These are phyloP conservation scores for Sporothrix brunneoviolacea DNA, from an alignment of 2,329 filamentous ascomycete species.

Conservation along the genomic window DNA sequence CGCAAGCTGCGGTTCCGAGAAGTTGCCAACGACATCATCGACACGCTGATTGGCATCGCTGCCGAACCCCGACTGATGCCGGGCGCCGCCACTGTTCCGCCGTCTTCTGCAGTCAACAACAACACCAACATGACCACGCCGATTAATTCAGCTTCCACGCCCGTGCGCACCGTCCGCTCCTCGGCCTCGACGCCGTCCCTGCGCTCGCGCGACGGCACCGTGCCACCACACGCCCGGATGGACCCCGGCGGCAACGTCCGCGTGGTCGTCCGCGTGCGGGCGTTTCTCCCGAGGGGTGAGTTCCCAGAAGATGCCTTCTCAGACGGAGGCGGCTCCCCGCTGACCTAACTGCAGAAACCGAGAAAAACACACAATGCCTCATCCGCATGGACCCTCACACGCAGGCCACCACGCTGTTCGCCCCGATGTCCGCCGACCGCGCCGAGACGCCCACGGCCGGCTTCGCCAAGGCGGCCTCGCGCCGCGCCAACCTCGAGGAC, in stretches of 20 bases:
- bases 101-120: not conserved
- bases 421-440: slow-evolving; percentile 42
- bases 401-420: slow-evolving; percentile 74
- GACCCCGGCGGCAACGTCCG: slow-evolving; percentile 68
- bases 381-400: slow-evolving; percentile 85
- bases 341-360: slow-evolving; percentile 57
- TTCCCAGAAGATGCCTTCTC: too few relatives aligned
- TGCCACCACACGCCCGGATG: slow-evolving; percentile 50
- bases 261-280: slow-evolving; percentile 74
- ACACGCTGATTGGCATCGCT: slow-evolving; percentile 33
- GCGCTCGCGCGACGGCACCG: slow-evolving; percentile 63
- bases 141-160: slow-evolving; percentile 5
- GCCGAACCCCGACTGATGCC: slow-evolving; percentile 40
- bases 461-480: slow-evolving; percentile 24
- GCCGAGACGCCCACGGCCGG: slow-evolving; percentile 7
- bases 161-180: slow-evolving; percentile 43
- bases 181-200: slow-evolving; percentile 74
- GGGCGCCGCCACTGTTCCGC: slow-evolving; percentile 24
- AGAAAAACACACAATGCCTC: slow-evolving; percentile 74
- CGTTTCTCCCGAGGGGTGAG: slow-evolving; percentile 70
- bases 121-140: slow-evolving; percentile 5
- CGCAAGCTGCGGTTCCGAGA: slow-evolving; percentile 22
- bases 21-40: slow-evolving; percentile 23
- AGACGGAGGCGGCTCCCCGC: too few relatives aligned
- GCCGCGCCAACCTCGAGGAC: slow-evolving; percentile 18